phyloP scores from a whole-genome alignment of 768 basidiomycete genomes.

The Coprinopsis marcescibilis region DNA sequence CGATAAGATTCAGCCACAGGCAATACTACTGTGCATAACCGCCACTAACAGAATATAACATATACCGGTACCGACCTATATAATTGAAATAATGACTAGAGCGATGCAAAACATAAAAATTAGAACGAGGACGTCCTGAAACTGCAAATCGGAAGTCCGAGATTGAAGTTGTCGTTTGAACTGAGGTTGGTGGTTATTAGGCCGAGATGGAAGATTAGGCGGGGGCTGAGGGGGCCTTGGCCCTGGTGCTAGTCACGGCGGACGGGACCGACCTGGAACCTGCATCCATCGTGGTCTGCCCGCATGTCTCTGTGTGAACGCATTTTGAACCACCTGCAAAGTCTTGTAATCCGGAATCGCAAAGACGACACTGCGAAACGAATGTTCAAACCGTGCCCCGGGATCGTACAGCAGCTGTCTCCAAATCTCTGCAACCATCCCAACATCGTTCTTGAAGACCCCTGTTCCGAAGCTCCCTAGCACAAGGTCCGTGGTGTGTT shows the following conservation, averaged over 20 bases:
- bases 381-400: conserved; percentile 45
- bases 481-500: conserved; percentile 51
- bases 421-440: conserved; percentile 58
- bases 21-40: no score
- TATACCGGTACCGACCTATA: no score
- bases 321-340: not conserved
- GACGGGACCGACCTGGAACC: not conserved
- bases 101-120: no score
- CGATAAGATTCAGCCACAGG: no score
- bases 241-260: not conserved
- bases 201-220: no score
- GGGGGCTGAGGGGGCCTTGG: no score
- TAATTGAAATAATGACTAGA: no score
- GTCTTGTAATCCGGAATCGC: conserved; percentile 35
- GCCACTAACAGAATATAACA: no score
- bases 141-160: no score
- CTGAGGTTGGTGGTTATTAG: no score
- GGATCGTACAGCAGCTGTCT: conserved; percentile 45
- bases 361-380: conserved; percentile 62
- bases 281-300: not conserved
- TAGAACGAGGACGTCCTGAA: no score
- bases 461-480: conserved; percentile 77
- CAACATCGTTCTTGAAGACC: conserved; percentile 58
- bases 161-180: no score
- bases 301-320: not conserved